Evolutionary conservation across 352 stramenopile genomes (phyloP), one percentile per base, ranked within the genome.

Genomic region (Pilasporangium apinafurcum): DNA sequence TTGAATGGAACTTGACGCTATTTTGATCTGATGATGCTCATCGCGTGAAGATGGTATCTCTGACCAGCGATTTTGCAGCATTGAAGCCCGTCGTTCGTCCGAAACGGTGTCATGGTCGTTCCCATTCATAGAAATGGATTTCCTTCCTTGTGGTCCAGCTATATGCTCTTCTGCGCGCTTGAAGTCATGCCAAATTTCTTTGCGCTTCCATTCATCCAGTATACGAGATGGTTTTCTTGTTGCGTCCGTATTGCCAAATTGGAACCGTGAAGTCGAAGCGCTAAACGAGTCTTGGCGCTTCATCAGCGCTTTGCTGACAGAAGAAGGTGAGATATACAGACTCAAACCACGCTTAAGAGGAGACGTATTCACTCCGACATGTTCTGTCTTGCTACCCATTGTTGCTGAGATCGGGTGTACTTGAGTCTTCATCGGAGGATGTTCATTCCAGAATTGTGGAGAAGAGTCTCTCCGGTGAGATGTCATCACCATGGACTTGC

Each of bases 121-220:
- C 8, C 20, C 17, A 21, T 2, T 22, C 14, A 22, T 40, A 17
- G 12, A 14, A 16, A 42, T 22, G 12, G 14, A 5, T 4, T 45
- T 58, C 47, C 33, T 58, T n/a, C 18, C 37, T 5, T 50, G 32
- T 14, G 49, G 38, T 4, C 34, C 26, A 3, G 56, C 44, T 0
- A 86, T 43, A n/a, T 56, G 66, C 28, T 80, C 74, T 41, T 86
- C 74, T 1, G 71, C 74, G 22, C 65, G 60, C 41, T 86, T 86
- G 28, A 84, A 66, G 38, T 84, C 68, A 58, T 81, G 63, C 74
- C 74, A 86, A 44, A 86, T 80, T 35, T 86, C 71, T 43, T 84
- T 83, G 13, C 74, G 68, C 50, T 86, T 86, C 59, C 56, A 67
- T 34, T 86, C 74, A 35, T 86, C 74, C 16, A 86, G 56, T 24